phyloP scores from a whole-genome alignment of 148 eudicot genomes.

The Rhododendron griersonianum region DNA sequence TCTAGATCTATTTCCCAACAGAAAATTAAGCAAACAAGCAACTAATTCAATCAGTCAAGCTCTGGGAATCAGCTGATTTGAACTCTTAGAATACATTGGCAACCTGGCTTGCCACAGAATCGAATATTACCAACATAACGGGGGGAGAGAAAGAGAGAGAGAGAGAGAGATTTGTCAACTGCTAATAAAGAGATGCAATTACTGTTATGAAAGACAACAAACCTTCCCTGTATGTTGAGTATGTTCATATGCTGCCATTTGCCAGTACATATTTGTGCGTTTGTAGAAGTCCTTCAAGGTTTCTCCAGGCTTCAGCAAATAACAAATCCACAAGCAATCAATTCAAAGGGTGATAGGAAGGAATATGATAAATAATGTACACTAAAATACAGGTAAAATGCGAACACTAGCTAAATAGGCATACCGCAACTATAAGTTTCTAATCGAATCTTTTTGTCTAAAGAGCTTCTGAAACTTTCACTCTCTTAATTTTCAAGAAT shows the following conservation, averaged over 20 bases:
- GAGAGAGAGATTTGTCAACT: neutral
- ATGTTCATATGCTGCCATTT: slow-evolving; percentile 99
- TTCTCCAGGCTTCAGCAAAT: slow-evolving; percentile 79
- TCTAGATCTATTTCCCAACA: neutral
- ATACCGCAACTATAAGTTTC: neutral
- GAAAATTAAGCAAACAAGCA: neutral
- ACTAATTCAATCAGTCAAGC: neutral
- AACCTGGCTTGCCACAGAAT: neutral
- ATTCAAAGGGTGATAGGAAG: neutral
- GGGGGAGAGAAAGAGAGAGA: neutral
- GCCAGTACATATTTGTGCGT: slow-evolving; percentile 93
- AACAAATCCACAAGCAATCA: slow-evolving; percentile 12
- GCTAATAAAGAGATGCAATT: neutral
- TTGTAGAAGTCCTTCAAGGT: slow-evolving; percentile 84
- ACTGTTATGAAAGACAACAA: slow-evolving; percentile 10
- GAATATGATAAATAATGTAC: neutral
- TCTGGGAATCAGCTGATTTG: neutral
- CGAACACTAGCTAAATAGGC: neutral
- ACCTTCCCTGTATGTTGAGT: slow-evolving; percentile 99
- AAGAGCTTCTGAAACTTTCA: neutral
- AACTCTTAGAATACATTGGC: neutral
- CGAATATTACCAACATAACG: neutral
- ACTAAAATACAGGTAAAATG: neutral
- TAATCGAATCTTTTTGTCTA: neutral
- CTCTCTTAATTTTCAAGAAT: neutral